Evolutionary conservation across 768 basidiomycete species (phyloP).

Genomic region (Podaxis carcinomalis): DNA sequence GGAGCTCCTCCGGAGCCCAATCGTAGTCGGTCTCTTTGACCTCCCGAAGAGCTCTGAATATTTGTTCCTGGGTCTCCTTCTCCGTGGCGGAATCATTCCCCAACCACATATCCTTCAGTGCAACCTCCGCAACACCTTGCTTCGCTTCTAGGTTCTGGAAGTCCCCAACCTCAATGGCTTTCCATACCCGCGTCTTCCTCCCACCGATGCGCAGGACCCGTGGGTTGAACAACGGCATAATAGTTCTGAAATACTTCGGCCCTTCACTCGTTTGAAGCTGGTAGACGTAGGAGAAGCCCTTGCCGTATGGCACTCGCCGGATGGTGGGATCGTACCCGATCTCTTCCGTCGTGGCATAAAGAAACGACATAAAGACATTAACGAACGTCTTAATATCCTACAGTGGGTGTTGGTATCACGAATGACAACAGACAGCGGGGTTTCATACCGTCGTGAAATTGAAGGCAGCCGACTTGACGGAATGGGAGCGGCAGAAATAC

Average conservation of each 20-base stretch:
- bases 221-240: neutral
- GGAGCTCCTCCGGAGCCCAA: neutral
- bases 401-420: neutral
- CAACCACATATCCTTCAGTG: constrained; percentile 20
- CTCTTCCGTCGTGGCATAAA: neutral
- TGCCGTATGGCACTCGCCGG: neutral
- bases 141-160: neutral
- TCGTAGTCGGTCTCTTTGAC: neutral
- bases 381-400: constrained; percentile 1
- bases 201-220: constrained; percentile 8
- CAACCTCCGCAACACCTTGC: neutral
- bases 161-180: constrained; percentile 3
- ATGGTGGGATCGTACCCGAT: constrained; percentile 10
- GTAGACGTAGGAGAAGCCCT: neutral
- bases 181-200: constrained; percentile 12
- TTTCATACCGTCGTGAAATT: neutral
- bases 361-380: neutral
- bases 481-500: constrained; percentile 11
- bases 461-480: constrained; percentile 4
- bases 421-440: neutral
- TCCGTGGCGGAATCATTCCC: constrained; percentile 10
- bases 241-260: constrained; percentile 2
- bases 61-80: constrained; percentile 13
- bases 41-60: constrained; percentile 10
- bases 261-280: neutral